Base-by-base conservation (phyloP, 1,284 basidiomycete species). In the Schizopora paradoxa region DNA sequence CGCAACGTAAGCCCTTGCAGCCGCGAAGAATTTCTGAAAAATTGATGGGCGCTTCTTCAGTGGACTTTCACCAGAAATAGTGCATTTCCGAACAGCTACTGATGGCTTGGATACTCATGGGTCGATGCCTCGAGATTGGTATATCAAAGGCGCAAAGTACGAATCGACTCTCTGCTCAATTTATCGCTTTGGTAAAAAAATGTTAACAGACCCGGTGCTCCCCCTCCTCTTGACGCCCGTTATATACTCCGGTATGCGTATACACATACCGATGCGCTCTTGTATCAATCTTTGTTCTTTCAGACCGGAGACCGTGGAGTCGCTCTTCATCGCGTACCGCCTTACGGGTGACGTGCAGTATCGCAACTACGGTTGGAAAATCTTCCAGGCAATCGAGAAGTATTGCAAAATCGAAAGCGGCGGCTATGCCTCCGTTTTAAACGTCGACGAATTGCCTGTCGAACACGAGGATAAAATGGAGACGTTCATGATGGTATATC, bases 241-340 rank as follows among this genome's bases (percentile, higher is more conserved):
- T 96, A 97, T 61, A 95, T 96, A 53, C 77, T 95, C 11, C 74
- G 89, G 81, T 80, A 51, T 18, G 70, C 28, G 13, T 3, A 34
- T 2, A 19, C 57, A 43, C 19, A 13, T 44, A 29, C 41, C 35
- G 42, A 34, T 48, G 11, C 16, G 34, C 32, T 41, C 19, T 26
- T 33, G 8, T 34, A 40, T 37, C 43, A 26, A 13, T 21, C 28
- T n/a, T 36, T n/a, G 14, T 36, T 10, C 6, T 37, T 41, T 8
- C 49, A 88, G 91, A 3, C 94, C 94, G 2, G 94, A 98, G 66
- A 97, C 94, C 1, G 81, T 94, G 29, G 94, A 98, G 65, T 93
- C 90, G 1, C 77, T 97, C 23, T 94, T 96, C 70, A 70, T 94
- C 45, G 94, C 90, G 0, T 87, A 74, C 66, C 79, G 93, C 11